Conservation (phyloP, 805 yeast genomes). For the Hemisphaericaspora nanyangensis region DNA sequence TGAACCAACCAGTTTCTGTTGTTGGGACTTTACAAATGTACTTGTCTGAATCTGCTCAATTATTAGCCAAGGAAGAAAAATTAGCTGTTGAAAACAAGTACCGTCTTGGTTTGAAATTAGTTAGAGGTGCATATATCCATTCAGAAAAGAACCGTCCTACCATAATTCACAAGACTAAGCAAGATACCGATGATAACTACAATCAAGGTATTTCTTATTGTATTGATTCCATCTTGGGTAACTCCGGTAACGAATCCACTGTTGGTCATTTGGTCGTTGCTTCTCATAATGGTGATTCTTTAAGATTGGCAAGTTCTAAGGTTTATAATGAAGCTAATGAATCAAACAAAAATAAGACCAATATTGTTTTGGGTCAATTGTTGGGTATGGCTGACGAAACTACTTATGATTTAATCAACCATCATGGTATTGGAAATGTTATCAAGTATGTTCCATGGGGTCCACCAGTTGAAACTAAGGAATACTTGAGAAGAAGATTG, state of each 20-base stretch:
- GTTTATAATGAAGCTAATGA: constrained; percentile 25
- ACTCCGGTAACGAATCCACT: constrained; percentile 42
- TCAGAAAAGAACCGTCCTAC: constrained; percentile 68
- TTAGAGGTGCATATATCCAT: constrained; percentile 94
- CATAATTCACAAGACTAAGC: constrained; percentile 73
- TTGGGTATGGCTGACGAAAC: constrained; percentile 94
- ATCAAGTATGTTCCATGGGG: constrained; percentile 98
- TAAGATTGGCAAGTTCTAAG: constrained; percentile 62
- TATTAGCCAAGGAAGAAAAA: constrained; percentile 59
- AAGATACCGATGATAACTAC: constrained; percentile 75
- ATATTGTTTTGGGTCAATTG: constrained; percentile 83
- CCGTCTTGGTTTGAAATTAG: constrained; percentile 81
- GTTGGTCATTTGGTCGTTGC: constrained; percentile 86
- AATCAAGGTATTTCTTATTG: constrained; percentile 64
- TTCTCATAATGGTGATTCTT: constrained; percentile 81
- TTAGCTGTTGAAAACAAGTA: constrained; percentile 61
- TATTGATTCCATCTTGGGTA: constrained; percentile 52
- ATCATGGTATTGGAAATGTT: constrained; percentile 65
- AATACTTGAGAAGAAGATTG: constrained; percentile 79
- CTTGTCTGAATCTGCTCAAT: constrained; percentile 62
- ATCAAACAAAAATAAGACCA: constrained; percentile 35
- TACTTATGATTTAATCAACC: constrained; percentile 66
- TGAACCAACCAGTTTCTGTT: constrained; percentile 55
- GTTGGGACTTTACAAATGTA: constrained; percentile 95
- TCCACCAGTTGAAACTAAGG: constrained; percentile 90